Evolutionary conservation across 2,329 filamentous ascomycete species (phyloP).

Genomic region (Ophiocordyceps australis): DNA sequence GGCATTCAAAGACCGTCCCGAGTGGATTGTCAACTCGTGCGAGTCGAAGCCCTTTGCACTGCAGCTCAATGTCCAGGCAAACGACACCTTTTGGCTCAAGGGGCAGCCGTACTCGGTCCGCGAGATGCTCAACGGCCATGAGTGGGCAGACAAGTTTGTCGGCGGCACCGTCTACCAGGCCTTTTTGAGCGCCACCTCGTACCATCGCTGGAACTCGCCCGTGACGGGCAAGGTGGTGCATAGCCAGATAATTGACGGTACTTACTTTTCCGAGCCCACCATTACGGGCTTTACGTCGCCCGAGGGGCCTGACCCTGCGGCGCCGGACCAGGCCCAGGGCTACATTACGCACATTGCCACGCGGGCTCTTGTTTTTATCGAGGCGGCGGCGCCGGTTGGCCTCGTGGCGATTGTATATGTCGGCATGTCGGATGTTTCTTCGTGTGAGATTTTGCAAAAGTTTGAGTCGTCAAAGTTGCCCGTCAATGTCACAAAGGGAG

Average conservation of each 20-base stretch:
- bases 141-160: conserved; percentile 27
- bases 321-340: conserved; percentile 26
- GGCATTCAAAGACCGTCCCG: conserved; percentile 18
- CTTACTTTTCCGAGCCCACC: conserved; percentile 38
- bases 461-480: conserved; percentile 1
- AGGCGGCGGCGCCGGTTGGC: conserved; percentile 47
- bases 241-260: conserved; percentile 34
- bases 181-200: conserved; percentile 42
- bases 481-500: conserved; percentile 29
- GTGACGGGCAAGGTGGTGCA: conserved; percentile 37
- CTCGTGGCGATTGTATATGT: conserved; percentile 49
- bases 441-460: conserved; percentile 31
- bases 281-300: conserved; percentile 3
- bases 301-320: conserved; percentile 4
- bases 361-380: conserved; percentile 45
- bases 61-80: conserved; percentile 22
- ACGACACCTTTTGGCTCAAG: conserved; percentile 50
- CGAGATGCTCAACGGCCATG: conserved; percentile 38
- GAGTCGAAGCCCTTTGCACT: conserved; percentile 38
- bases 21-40: conserved; percentile 34
- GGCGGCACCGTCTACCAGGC: conserved; percentile 49
- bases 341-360: conserved; percentile 47
- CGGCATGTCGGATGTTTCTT: conserved; percentile 55
- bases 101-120: conserved; percentile 41
- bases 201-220: conserved; percentile 51